These are phyloP conservation scores for Chimonanthus praecox DNA, from an alignment of 164 flowering plant species.

Conservation along the genomic window DNA sequence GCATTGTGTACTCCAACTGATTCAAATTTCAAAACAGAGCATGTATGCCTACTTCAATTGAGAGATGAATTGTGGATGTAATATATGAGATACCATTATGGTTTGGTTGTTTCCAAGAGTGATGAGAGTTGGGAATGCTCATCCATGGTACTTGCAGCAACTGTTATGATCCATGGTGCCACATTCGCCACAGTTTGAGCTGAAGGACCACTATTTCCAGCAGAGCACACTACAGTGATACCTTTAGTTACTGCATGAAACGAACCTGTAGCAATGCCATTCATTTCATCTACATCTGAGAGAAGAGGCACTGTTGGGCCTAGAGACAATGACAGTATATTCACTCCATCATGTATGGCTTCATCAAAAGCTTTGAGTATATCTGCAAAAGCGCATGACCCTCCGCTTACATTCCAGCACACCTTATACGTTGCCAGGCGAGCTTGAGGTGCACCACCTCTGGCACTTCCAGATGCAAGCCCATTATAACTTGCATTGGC, in stretches of 20 bases:
- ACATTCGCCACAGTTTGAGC: slow-evolving; percentile 31
- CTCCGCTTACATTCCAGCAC: slow-evolving; percentile 12
- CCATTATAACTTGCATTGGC: slow-evolving; percentile 14
- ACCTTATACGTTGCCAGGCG: slow-evolving; percentile 25
- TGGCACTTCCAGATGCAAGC: slow-evolving; percentile 16
- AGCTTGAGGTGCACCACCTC: slow-evolving; percentile 27
- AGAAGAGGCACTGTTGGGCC: slow-evolving; percentile 9
- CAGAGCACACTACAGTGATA: slow-evolving; percentile 40
- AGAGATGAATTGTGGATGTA: background rate
- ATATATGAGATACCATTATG: slow-evolving; percentile 3
- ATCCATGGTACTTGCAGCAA: slow-evolving; percentile 65
- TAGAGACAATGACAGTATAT: slow-evolving; percentile 21
- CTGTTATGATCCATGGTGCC: slow-evolving; percentile 64
- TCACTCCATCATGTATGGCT: slow-evolving; percentile 31
- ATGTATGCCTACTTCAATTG: background rate
- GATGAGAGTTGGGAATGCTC: slow-evolving; percentile 34
- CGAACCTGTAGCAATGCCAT: slow-evolving; percentile 40
- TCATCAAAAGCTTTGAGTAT: slow-evolving; percentile 24
- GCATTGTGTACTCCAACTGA: background rate
- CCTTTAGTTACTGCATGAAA: slow-evolving; percentile 57
- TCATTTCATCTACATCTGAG: slow-evolving; percentile 11
- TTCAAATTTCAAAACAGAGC: background rate
- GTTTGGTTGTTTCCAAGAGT: slow-evolving; percentile 27
- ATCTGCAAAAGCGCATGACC: slow-evolving; percentile 16
- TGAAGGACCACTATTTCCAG: slow-evolving; percentile 43